A percentile compares a stretch with the other conserved stretches of the same genome.
phyloP scores from a whole-genome alignment of 345 rosid species.

The Lenwebbia sp. region DNA sequence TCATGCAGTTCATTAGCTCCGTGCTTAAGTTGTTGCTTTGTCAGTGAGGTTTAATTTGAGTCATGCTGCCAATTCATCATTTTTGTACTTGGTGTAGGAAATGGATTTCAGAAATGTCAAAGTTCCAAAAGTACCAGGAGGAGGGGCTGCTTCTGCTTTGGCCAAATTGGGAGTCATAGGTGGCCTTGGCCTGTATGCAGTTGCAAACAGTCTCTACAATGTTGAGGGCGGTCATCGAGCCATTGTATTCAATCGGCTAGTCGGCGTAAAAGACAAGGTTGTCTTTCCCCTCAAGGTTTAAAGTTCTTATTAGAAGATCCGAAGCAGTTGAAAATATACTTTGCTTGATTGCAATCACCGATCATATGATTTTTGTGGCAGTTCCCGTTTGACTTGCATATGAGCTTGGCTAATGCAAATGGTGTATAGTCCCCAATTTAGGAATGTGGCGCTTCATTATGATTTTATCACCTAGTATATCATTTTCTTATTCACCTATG shows the following conservation, averaged over 20 bases:
- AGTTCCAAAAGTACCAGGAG: slow-evolving; percentile 73
- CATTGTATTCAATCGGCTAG: slow-evolving; percentile 45
- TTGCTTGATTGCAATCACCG: neutral
- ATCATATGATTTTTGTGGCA: neutral
- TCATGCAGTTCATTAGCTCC: neutral
- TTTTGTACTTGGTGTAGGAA: neutral
- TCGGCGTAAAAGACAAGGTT: slow-evolving; percentile 17
- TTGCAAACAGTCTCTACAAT: slow-evolving; percentile 47
- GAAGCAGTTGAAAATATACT: neutral
- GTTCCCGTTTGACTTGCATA: neutral
- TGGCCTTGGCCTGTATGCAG: slow-evolving; percentile 60
- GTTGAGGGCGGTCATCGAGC: slow-evolving; percentile 73
- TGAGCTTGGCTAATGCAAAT: neutral
- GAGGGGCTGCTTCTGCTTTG: slow-evolving; percentile 46
- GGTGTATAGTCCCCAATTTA: neutral
- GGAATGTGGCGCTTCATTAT: neutral
- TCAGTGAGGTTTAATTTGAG: neutral
- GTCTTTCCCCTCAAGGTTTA: neutral
- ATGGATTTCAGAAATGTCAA: slow-evolving; percentile 38
- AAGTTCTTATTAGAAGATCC: neutral
- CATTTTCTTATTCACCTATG: neutral
- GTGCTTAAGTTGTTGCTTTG: neutral
- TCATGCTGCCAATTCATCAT: neutral
- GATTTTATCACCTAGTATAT: neutral
- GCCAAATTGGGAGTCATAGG: slow-evolving; percentile 57